Base-by-base conservation (phyloP, 1,139 yeast species). In the Lodderomyces margitis region DNA sequence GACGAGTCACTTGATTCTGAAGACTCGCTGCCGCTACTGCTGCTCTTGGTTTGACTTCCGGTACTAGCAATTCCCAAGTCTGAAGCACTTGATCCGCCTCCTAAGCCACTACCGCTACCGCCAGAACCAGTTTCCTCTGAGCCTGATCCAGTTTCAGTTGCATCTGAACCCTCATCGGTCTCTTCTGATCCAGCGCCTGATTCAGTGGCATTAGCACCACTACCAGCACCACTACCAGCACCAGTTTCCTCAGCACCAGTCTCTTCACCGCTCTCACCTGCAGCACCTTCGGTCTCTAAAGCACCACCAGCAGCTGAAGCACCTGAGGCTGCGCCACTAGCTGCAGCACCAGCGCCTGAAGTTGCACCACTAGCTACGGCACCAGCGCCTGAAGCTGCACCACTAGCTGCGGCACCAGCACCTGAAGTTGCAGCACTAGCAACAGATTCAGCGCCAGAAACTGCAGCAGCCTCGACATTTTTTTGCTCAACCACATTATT, bases 401-500 rank as follows among this genome's bases (percentile, higher is more conserved):
- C 39, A 9, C 15, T 14, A 12, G 34, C 36, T 10, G 30, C 36
- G 17, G 30, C 32, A 14, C 11, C 42, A 28, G 34, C 44, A 7
- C 33, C 40, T 4, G 38, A 25, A 5, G 40, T 32, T 20, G 19
- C 46, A 33, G 42, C 31, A 30, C 19, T 28, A 14, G 21, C 32
- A 21, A 34, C 43, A 28, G 37, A 42, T 5, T 31, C 41, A 10
- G 35, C 33, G 23, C 33, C 43, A 9, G 40, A 35, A 10, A 33
- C 23, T 14, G 27, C 38, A 33, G 24, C 37, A 14, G 39, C 25
- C 10, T 36, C 12, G n/a, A 40, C 43, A 21, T 25, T 28, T 15
- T 37, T 37, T 27, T 41, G 36, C 16, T 34, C 33, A 8, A 41
- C 40, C 7, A 41, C 24, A 21, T 40, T 12, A n/a, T 35, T 41